phyloP scores from a whole-genome alignment of 1,284 basidiomycete species.

The Malassezia japonica region DNA sequence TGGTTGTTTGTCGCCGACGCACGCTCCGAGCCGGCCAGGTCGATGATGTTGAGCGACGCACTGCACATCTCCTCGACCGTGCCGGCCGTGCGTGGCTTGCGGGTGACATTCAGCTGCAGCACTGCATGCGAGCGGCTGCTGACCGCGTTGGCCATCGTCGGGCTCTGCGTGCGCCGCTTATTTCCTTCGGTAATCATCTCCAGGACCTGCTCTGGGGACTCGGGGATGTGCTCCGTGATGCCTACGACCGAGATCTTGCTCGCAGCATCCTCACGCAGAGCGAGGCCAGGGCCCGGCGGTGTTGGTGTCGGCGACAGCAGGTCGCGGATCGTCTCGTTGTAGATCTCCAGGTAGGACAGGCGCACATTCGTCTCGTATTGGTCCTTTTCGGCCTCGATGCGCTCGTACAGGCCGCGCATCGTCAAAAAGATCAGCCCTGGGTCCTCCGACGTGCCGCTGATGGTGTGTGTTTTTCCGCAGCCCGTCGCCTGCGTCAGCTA shows the following conservation, averaged over 20 bases:
- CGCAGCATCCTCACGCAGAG: slow-evolving; percentile 39
- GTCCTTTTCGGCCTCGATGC: slow-evolving; percentile 32
- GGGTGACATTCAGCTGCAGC: slow-evolving; percentile 46
- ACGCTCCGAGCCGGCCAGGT: slow-evolving; percentile 45
- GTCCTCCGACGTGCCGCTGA: slow-evolving; percentile 39
- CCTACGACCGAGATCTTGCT: slow-evolving; percentile 46
- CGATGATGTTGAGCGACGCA: slow-evolving; percentile 47
- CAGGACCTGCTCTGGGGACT: slow-evolving; percentile 39
- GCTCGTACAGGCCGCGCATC: slow-evolving; percentile 45
- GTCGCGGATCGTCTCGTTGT: slow-evolving; percentile 47
- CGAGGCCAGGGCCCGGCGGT: slow-evolving; percentile 37
- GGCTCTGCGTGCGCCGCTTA: slow-evolving; percentile 41
- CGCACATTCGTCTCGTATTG: slow-evolving; percentile 42
- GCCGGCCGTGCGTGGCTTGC: slow-evolving; percentile 41
- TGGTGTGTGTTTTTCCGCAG: slow-evolving; percentile 48
- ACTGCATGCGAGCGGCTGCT: slow-evolving; percentile 45
- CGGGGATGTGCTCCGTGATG: slow-evolving; percentile 45
- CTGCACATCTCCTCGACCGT: slow-evolving; percentile 38
- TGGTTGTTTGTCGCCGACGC: slow-evolving; percentile 46
- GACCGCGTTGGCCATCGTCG: slow-evolving; percentile 47
- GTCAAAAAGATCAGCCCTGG: slow-evolving; percentile 47
- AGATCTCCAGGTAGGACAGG: slow-evolving; percentile 47
- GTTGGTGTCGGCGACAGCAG: slow-evolving; percentile 41
- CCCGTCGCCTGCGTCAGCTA: slow-evolving; percentile 31
- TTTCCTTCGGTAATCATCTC: slow-evolving; percentile 46